phyloP scores from a whole-genome alignment of 192 early-diverging fungal species.

The Phlyctochytrium bullatum region DNA sequence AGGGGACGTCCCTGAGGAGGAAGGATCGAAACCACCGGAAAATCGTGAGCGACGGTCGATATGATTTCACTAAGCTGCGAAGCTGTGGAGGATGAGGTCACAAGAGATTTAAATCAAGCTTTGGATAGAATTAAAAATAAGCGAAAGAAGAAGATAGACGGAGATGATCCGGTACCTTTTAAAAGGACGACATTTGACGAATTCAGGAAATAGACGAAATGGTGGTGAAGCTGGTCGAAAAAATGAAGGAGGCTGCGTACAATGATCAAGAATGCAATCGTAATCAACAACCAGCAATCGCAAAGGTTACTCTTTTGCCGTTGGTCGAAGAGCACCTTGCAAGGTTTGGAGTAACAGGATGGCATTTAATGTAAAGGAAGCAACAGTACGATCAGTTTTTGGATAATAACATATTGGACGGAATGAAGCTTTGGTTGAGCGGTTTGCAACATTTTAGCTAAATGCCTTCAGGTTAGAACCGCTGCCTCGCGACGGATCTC shows the following conservation, averaged over 20 bases:
- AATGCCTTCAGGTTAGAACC: slow-evolving; percentile 71
- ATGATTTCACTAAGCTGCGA: background rate
- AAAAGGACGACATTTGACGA: background rate
- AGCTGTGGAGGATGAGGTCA: slow-evolving; percentile 23
- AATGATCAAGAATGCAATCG: slow-evolving; percentile 61
- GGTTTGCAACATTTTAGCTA: no score
- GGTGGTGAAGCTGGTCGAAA: slow-evolving; percentile 36
- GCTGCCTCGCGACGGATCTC: slow-evolving; percentile 77
- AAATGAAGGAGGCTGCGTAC: slow-evolving; percentile 62
- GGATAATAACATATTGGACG: slow-evolving; percentile 81
- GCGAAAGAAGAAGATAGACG: slow-evolving; percentile 31
- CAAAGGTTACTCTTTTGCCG: slow-evolving; percentile 67
- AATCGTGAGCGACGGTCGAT: background rate
- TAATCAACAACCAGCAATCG: slow-evolving; percentile 59
- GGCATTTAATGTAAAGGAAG: slow-evolving; percentile 31
- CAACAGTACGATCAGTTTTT: slow-evolving; percentile 71
- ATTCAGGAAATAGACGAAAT: slow-evolving; percentile 43
- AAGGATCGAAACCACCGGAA: slow-evolving; percentile 14
- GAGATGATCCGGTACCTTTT: slow-evolving; percentile 24
- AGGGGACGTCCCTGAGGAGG: background rate
- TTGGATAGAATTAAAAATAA: slow-evolving; percentile 35
- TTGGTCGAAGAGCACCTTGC: slow-evolving; percentile 50
- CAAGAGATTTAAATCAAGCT: slow-evolving; percentile 40
- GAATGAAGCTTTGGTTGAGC: slow-evolving; percentile 77
- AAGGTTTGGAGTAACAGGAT: slow-evolving; percentile 40